Evolutionary conservation across 306 rosid species (phyloP), one percentile per base, ranked within the genome.

Genomic region (Hylodesmum podocarpum): DNA sequence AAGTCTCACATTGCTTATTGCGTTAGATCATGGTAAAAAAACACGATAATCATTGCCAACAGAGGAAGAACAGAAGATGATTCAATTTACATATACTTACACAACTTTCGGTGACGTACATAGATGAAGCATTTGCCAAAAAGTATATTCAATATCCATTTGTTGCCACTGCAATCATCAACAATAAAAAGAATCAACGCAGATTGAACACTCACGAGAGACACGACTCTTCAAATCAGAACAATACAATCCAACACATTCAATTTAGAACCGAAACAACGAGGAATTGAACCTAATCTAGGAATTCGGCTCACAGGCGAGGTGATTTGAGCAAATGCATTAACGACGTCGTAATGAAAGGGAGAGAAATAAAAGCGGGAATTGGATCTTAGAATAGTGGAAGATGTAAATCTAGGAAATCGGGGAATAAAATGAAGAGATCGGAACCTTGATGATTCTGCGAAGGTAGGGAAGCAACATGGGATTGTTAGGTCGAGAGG

Each of bases 121-220:
- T 51, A 96, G 88, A 70, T 91, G 96, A 89, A 96, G 90, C 99
- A 96, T 96, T 96, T 96, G 99, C 99, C 99, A 96, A 78, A 96
- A 96, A 5, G 97, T 91, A 82, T 92, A 96, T 68, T 96, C 99
- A 81, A 96, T n/a, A 73, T 96, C 99, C 99, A 96, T 96, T 92
- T 96, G 98, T 85, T 88, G 98, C 99, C 99, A 96, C 99, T 96
- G 74, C 80, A 89, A 78, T 55, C n/a, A n/a, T n/a, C n/a, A n/a
- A n/a, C n/a, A n/a, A n/a, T n/a, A n/a, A n/a, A n/a, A n/a, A n/a
- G n/a, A n/a, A n/a, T n/a, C n/a, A n/a, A 31, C 43, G 27, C 57
- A 63, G 62, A 57, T 31, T 62, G 34, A 67, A 72, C 41, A 9
- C 15, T 5, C 24, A 44, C 37, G 59, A 46, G 3, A 2, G 37